Percentiles rank a stretch among this genome's conserved stretches.
Evolutionary conservation across 768 basidiomycete species (phyloP).

Genomic region (Termitomyces titanicus): DNA sequence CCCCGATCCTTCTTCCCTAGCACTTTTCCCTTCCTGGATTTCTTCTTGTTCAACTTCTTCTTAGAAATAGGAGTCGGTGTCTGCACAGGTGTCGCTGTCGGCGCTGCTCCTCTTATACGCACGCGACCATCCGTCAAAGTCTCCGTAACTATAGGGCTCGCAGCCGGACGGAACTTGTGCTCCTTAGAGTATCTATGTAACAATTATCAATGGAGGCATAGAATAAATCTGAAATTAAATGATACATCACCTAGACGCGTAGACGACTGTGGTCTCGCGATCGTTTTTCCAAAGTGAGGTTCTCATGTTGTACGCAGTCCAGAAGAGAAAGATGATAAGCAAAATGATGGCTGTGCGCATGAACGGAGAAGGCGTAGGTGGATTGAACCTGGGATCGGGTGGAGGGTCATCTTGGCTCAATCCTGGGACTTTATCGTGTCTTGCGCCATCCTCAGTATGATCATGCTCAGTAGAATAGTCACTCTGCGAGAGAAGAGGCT

Average conservation of each 20-base stretch:
- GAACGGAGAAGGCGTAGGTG: conserved; percentile 37
- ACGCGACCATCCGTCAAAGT: conserved; percentile 66
- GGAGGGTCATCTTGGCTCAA: background rate
- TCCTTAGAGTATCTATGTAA: conserved; percentile 83
- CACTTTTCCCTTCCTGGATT: conserved; percentile 17
- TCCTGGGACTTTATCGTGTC: background rate
- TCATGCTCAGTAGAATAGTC: conserved; percentile 1
- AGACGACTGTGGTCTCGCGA: conserved; percentile 42
- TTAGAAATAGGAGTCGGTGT: conserved; percentile 12
- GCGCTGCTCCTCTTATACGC: conserved; percentile 65
- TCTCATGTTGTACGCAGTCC: conserved; percentile 37
- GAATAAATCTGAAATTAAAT: background rate
- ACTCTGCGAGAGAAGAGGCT: background rate
- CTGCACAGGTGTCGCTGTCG: conserved; percentile 28
- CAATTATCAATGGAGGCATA: background rate
- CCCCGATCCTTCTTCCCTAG: conserved; percentile 11
- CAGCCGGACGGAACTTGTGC: conserved; percentile 78
- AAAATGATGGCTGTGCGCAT: conserved; percentile 44
- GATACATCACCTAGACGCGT: conserved; percentile 56
- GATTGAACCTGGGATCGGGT: conserved; percentile 31
- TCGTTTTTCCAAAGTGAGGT: conserved; percentile 20
- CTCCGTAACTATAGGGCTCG: conserved; percentile 81
- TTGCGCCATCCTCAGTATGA: background rate
- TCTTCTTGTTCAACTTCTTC: conserved; percentile 20
- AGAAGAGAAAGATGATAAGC: conserved; percentile 38